Evolutionary conservation across 139 green algal species (phyloP), one percentile per base, ranked within the genome.

Genomic region (Nannochloris sp.): DNA sequence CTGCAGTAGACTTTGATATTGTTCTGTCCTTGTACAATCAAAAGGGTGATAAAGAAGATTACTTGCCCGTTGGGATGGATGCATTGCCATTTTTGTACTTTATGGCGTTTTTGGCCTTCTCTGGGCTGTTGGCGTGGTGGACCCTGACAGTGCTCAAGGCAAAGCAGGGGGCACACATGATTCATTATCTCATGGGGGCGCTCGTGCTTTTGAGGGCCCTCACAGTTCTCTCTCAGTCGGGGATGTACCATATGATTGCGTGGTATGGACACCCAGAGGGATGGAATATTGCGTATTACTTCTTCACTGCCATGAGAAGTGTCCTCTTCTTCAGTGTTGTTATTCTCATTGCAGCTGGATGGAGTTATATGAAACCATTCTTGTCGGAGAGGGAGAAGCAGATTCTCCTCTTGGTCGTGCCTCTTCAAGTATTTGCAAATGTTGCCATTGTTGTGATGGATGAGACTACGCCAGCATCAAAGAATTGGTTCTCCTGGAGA

Each of bases 251-350:
- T 65, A 79, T 87, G 48, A 88, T 96, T 63, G 78, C 85, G 51
- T 65, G 68, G 5, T 84, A 78, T 3, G 87, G 92, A 50, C 58
- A 76, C 45, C 76, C 91, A 1, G 76, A 96, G 44, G 92, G 91
- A 60, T 97, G 92, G 92, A 96, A 96, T 70, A 82, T 95, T 28
- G 91, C 85, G n/a, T 98, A 65, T 69, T 97, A 98, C 78, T 73
- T 97, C 57, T 95, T 96, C 80, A 95, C 84, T 30, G 93, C 90
- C 67, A 82, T 89, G 61, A 77, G 89, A 9, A 85, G 86, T 36
- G 60, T 97, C 20, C 85, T 97, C 56, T 95, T 96, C 74, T 97
- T 98, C 80, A 44, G 64, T 44, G 73, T 97, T 23, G 77, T 98
- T 23, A 82, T 97, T 30, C 82, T 98, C 40, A 89, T 98, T 23